Evolutionary conservation across 192 early-diverging fungal species (phyloP).

Genomic region (Coemansia sp.): DNA sequence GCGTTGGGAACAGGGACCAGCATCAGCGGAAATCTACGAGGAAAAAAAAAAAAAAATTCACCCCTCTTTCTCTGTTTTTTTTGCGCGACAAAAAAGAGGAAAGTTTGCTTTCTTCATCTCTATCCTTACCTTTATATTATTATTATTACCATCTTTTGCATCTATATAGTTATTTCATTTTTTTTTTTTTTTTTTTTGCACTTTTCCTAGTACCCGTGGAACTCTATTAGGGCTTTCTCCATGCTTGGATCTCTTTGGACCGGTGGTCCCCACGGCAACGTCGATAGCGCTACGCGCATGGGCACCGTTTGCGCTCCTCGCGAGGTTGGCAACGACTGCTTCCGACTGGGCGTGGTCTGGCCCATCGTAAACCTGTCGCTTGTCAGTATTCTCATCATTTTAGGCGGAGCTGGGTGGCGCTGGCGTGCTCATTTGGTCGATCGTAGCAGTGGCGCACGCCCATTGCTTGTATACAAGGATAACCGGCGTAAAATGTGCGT

Average conservation of each 20-base stretch:
- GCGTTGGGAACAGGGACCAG: neutral
- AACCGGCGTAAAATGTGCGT: conserved; percentile 11
- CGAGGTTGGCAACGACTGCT: conserved; percentile 30
- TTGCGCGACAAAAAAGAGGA: neutral
- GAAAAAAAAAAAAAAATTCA: neutral
- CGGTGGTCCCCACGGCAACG: neutral
- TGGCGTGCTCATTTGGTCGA: neutral
- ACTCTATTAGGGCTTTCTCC: neutral
- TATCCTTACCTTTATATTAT: neutral
- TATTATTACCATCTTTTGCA: neutral
- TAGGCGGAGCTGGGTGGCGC: neutral
- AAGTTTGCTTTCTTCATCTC: neutral
- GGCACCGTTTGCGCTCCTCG: neutral
- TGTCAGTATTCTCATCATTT: neutral
- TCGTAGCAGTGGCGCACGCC: neutral
- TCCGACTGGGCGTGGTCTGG: conserved; percentile 41
- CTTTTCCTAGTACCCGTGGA: neutral
- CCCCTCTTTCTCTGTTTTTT: neutral
- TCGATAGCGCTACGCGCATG: no score
- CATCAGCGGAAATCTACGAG: neutral
- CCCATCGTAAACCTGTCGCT: conserved; percentile 14
- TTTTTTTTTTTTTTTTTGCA: neutral
- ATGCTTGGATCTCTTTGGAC: neutral
- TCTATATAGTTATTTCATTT: neutral
- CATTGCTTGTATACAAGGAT: neutral